These are phyloP conservation scores for Leptographium galeiforme DNA, from an alignment of 2,329 filamentous ascomycete genomes.

Conservation along the genomic window DNA sequence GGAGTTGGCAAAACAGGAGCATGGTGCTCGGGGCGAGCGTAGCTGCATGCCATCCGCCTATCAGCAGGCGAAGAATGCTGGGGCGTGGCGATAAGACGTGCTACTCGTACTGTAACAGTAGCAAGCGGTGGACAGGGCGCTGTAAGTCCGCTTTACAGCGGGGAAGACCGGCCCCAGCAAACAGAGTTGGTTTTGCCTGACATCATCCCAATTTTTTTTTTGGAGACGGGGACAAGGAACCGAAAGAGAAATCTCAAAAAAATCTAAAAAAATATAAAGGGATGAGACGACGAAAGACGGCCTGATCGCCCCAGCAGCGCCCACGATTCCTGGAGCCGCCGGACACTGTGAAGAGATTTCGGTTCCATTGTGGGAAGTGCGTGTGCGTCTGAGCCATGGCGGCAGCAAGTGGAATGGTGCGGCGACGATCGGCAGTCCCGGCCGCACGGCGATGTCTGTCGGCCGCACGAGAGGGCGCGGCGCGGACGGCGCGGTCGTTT, in stretches of 20 bases:
- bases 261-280: too few species aligned
- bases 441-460: background rate
- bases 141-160: background rate
- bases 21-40: too few species aligned
- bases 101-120: too few species aligned
- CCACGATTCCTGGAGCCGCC: too few species aligned
- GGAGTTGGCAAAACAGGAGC: too few species aligned
- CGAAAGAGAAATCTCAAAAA: too few species aligned
- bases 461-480: background rate
- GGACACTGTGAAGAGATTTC: too few species aligned
- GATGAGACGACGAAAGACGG: too few species aligned
- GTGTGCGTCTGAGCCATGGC: background rate
- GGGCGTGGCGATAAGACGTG: background rate
- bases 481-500: background rate
- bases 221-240: too few species aligned
- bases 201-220: background rate
- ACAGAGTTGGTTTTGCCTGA: background rate
- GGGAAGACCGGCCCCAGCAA: conserved; percentile 1
- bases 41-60: background rate
- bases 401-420: background rate
- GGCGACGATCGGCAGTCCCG: background rate
- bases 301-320: too few species aligned
- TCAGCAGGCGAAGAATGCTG: too few species aligned
- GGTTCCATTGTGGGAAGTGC: too few species aligned
- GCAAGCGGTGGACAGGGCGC: background rate